These are phyloP conservation scores for Curvularia verruculosa DNA, from an alignment of 2,329 filamentous ascomycete species.

Conservation along the genomic window DNA sequence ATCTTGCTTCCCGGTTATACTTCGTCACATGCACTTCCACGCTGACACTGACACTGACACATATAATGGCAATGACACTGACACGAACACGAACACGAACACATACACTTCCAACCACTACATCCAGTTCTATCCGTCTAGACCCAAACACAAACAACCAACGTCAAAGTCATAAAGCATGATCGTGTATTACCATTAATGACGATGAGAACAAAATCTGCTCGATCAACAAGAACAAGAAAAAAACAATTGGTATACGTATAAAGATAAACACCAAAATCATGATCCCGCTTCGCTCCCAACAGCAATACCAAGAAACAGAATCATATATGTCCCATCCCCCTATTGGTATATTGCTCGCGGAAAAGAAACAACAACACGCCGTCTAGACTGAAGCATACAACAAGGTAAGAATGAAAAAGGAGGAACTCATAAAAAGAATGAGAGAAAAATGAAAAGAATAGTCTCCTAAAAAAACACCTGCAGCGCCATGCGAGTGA, in stretches of 20 bases:
- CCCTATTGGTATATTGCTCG: not conserved
- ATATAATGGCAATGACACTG: too few species aligned
- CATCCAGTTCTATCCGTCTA: not conserved
- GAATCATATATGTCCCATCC: not conserved
- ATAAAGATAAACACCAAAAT: not conserved
- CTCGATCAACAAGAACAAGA: not conserved
- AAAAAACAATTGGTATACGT: not conserved
- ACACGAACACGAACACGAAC: too few species aligned
- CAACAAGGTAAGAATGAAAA: not conserved
- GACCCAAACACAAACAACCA: not conserved
- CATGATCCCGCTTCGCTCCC: not conserved
- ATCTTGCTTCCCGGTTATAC: not conserved
- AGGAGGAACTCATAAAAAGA: too few species aligned
- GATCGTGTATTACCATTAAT: not conserved
- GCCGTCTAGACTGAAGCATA: not conserved
- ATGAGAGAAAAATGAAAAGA: not conserved
- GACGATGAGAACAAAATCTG: not conserved
- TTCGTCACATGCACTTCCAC: not conserved
- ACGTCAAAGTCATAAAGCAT: not conserved
- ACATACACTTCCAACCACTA: too few species aligned
- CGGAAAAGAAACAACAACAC: not conserved
- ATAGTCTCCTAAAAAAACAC: not conserved
- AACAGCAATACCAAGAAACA: not conserved
- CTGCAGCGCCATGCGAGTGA: slow-evolving; percentile 13
- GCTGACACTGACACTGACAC: too few species aligned